phyloP scores from a whole-genome alignment of 2,329 filamentous ascomycete species.

The Graphium sp. region DNA sequence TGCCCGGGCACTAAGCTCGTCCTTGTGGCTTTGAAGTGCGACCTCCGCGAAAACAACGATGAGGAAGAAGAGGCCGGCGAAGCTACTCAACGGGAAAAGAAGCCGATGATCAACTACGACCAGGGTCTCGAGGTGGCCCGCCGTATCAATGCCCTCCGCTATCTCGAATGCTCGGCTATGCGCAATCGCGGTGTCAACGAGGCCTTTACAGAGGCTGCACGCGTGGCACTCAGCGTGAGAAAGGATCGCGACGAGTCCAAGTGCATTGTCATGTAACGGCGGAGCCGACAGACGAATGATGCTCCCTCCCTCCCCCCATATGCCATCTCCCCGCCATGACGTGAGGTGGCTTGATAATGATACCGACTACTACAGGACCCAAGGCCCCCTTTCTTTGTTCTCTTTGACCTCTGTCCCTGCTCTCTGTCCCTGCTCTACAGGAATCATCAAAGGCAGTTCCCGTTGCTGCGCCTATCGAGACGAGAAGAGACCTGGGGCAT shows the following conservation, averaged over 20 bases:
- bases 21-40: conserved; percentile 90
- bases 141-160: conserved; percentile 81
- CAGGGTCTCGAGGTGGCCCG: conserved; percentile 82
- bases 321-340: too few species aligned
- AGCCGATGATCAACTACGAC: conserved; percentile 73
- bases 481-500: too few species aligned
- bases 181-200: conserved; percentile 96
- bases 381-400: too few species aligned
- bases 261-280: conserved; percentile 40
- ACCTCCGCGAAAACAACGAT: conserved; percentile 62
- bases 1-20: conserved; percentile 92
- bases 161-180: conserved; percentile 97
- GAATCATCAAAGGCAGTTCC: too few species aligned
- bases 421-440: too few species aligned
- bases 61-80: conserved; percentile 51
- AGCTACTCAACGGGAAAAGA: conserved; percentile 34
- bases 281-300: too few species aligned
- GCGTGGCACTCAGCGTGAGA: conserved; percentile 68
- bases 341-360: too few species aligned
- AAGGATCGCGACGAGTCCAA: conserved; percentile 46
- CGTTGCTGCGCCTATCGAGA: too few species aligned
- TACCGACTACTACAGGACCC: too few species aligned
- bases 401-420: too few species aligned
- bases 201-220: conserved; percentile 92
- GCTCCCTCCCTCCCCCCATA: too few species aligned